These are phyloP conservation scores for Microcera coccophila DNA, from an alignment of 2,329 filamentous ascomycete genomes.

Conservation along the genomic window DNA sequence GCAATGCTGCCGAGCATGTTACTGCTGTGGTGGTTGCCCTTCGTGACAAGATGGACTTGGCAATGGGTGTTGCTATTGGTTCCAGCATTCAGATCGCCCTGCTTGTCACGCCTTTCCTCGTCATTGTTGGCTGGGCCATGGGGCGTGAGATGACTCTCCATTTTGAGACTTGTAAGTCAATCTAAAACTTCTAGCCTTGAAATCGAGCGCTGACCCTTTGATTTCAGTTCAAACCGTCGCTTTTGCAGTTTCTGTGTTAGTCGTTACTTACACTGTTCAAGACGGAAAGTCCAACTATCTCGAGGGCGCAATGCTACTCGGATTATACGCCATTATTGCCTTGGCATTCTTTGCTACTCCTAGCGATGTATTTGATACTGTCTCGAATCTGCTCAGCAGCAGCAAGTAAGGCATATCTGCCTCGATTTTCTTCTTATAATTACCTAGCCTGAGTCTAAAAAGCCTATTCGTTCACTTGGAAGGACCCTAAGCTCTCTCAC, in stretches of 20 bases:
- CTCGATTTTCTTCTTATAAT: not conserved
- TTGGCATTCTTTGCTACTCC: slow-evolving; percentile 58
- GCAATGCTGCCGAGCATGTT: slow-evolving; percentile 77
- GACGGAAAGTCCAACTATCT: slow-evolving; percentile 83
- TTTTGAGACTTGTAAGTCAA: slow-evolving; percentile 60
- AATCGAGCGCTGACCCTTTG: slow-evolving; percentile 2
- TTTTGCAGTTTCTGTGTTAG: slow-evolving; percentile 70
- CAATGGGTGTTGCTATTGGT: slow-evolving; percentile 77
- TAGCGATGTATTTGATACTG: slow-evolving; percentile 41
- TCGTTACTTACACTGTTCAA: slow-evolving; percentile 72
- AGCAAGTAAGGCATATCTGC: slow-evolving; percentile 7
- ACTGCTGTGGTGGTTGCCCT: slow-evolving; percentile 75
- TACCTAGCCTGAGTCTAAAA: not conserved
- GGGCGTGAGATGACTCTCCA: slow-evolving; percentile 70
- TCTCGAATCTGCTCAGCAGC: not conserved
- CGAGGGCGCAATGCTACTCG: slow-evolving; percentile 66
- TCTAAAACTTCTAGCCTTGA: slow-evolving; percentile 11
- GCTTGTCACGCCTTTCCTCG: slow-evolving; percentile 74
- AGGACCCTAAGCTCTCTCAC: not conserved
- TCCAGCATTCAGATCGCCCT: slow-evolving; percentile 80
- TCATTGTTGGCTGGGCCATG: slow-evolving; percentile 77
- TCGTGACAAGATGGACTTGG: slow-evolving; percentile 70
- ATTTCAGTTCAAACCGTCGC: slow-evolving; percentile 65
- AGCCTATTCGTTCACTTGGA: slow-evolving; percentile 1
- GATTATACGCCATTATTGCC: slow-evolving; percentile 57